Percentiles rank a stretch among this genome's conserved stretches.
Conservation (phyloP, 371 early-diverging fungal species). For the Mucor ambiguus region DNA sequence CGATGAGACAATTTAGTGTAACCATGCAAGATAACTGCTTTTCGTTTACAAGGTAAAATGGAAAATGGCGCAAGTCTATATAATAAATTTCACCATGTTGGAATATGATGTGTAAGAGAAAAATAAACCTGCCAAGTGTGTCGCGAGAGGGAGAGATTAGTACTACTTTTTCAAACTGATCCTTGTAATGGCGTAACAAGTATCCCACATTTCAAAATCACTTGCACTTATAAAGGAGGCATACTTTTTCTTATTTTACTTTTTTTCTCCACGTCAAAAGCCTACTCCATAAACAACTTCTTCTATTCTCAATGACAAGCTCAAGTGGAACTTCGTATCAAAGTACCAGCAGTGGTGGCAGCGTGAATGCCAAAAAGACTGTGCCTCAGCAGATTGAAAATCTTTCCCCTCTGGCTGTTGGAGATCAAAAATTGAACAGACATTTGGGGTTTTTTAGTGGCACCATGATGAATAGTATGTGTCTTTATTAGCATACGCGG, state of each 20-base stretch:
- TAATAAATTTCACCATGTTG: not conserved
- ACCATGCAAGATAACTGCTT: not conserved
- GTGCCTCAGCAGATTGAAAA: constrained; percentile 20
- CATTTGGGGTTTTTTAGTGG: constrained; percentile 34
- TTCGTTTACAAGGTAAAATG: not conserved
- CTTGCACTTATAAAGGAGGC: not conserved
- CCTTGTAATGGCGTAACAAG: not conserved
- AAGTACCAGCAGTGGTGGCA: not conserved
- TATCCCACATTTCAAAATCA: not conserved
- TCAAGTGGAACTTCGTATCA: not conserved
- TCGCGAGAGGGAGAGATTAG: not conserved
- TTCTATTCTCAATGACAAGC: not conserved
- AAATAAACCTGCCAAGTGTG: not conserved
- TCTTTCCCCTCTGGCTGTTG: constrained; percentile 27
- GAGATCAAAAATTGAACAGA: constrained; percentile 27
- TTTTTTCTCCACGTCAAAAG: not conserved
- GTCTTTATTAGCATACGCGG: not conserved
- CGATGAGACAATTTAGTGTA: not conserved
- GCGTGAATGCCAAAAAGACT: not conserved
- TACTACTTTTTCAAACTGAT: not conserved
- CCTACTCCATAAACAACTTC: not conserved
- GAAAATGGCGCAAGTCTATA: not conserved
- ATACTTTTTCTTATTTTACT: not conserved
- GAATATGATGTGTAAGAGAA: not conserved
- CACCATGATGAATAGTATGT: constrained; percentile 29